Evolutionary conservation across 2,329 filamentous ascomycete species (phyloP).

Genomic region (Penicillium sp.): DNA sequence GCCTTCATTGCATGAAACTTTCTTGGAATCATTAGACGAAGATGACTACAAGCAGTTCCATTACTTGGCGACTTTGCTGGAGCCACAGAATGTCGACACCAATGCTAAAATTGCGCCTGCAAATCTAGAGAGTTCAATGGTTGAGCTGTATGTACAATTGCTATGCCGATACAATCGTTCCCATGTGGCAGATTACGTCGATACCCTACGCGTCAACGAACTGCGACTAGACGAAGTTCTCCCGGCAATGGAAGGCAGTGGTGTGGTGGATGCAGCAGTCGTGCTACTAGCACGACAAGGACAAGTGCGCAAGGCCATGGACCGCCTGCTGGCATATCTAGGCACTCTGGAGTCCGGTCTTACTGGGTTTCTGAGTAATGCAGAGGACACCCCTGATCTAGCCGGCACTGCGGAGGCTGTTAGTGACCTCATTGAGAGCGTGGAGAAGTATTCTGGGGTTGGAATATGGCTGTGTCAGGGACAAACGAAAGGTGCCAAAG

Average conservation of each 20-base stretch:
- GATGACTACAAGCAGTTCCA: slow-evolving; percentile 64
- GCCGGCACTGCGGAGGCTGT: slow-evolving; percentile 61
- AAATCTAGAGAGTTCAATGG: slow-evolving; percentile 54
- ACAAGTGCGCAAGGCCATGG: slow-evolving; percentile 76
- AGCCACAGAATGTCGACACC: slow-evolving; percentile 49
- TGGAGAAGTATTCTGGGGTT: slow-evolving; percentile 87
- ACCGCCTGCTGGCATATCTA: slow-evolving; percentile 76
- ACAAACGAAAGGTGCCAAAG: slow-evolving; percentile 62
- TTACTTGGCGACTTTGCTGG: slow-evolving; percentile 74
- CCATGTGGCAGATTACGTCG: slow-evolving; percentile 83
- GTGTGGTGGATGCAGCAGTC: slow-evolving; percentile 88
- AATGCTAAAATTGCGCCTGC: slow-evolving; percentile 28
- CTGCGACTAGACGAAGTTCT: slow-evolving; percentile 75
- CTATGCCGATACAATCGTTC: slow-evolving; percentile 82
- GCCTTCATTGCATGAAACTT: slow-evolving; percentile 61
- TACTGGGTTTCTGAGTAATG: slow-evolving; percentile 65
- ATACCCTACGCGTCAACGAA: slow-evolving; percentile 69
- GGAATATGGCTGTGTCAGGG: slow-evolving; percentile 94
- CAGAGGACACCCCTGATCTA: slow-evolving; percentile 54
- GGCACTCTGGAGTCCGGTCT: slow-evolving; percentile 74
- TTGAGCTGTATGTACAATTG: slow-evolving; percentile 81
- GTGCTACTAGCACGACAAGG: slow-evolving; percentile 87
- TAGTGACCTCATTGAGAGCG: slow-evolving; percentile 67
- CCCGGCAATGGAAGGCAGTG: slow-evolving; percentile 82
- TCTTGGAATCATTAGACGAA: slow-evolving; percentile 60